Evolutionary conservation across 164 flowering plant genomes (phyloP).

Genomic region (Warburgia ugandensis): DNA sequence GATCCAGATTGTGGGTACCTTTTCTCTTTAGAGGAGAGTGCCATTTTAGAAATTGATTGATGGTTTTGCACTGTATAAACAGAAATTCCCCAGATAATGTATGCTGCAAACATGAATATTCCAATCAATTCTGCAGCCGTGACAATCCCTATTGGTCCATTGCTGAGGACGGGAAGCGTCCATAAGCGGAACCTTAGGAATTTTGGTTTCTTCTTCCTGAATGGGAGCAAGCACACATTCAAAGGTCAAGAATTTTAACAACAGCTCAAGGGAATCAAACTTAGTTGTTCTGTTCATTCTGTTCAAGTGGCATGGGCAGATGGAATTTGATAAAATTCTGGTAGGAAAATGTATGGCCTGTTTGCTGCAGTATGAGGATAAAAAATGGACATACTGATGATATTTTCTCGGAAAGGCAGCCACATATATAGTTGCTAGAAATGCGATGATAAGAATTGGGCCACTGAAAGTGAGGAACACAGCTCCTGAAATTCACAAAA

Average conservation of each 20-base stretch:
- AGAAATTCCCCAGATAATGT: conserved; percentile 49
- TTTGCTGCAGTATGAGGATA: background rate
- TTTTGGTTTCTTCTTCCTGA: conserved; percentile 37
- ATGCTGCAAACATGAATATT: conserved; percentile 42
- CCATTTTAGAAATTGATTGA: conserved; percentile 10
- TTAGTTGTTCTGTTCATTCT: background rate
- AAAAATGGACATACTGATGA: background rate
- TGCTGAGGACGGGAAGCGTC: conserved; percentile 83
- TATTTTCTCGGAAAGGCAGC: conserved; percentile 38
- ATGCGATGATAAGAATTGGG: conserved; percentile 55
- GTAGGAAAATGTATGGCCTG: no score
- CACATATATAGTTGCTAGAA: conserved; percentile 42
- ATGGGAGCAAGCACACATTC: background rate
- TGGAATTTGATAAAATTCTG: no score
- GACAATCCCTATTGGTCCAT: conserved; percentile 91
- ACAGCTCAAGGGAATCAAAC: background rate
- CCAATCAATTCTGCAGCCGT: conserved; percentile 83
- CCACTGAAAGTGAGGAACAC: conserved; percentile 50
- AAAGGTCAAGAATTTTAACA: background rate
- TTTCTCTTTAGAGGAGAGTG: conserved; percentile 9
- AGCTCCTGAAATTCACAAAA: conserved; percentile 43
- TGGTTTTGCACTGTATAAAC: conserved; percentile 28
- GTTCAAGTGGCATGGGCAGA: no score
- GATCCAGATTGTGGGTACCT: no score
- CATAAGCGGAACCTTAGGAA: conserved; percentile 57